phyloP scores from a whole-genome alignment of 768 basidiomycete species.

The Podaxis sp. region DNA sequence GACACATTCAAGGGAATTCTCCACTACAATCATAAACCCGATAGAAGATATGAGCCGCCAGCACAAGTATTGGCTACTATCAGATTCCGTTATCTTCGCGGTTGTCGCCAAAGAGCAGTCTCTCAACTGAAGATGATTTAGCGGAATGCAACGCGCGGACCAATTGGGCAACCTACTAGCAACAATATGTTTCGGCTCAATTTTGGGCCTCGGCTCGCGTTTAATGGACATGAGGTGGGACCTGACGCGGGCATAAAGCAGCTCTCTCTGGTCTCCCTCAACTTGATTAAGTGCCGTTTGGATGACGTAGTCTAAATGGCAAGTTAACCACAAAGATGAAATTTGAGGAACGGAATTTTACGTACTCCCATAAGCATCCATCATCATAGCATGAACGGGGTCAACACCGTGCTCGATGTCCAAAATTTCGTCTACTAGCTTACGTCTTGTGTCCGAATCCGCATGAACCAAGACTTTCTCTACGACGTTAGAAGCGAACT shows the following conservation, averaged over 20 bases:
- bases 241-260: constrained; percentile 58
- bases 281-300: constrained; percentile 73
- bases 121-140: constrained; percentile 3
- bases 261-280: constrained; percentile 71
- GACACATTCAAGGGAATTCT: not conserved
- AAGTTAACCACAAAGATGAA: not conserved
- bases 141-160: not conserved
- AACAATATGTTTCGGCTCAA: constrained; percentile 75
- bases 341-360: constrained; percentile 17
- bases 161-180: constrained; percentile 56
- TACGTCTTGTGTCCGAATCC: constrained; percentile 59
- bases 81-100: constrained; percentile 1
- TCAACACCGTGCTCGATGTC: constrained; percentile 49
- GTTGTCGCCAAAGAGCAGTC: constrained; percentile 9
- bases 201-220: constrained; percentile 63
- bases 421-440: constrained; percentile 83
- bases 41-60: not conserved
- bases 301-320: constrained; percentile 75
- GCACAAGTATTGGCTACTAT: not conserved
- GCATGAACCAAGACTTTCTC: constrained; percentile 83
- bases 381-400: constrained; percentile 74
- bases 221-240: constrained; percentile 66
- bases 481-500: constrained; percentile 95
- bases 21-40: not conserved
- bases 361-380: constrained; percentile 88